Percentiles rank a stretch among this genome's conserved stretches.
These are phyloP conservation scores for Malus asiatica DNA, from an alignment of 306 rosid species.

Conservation along the genomic window DNA sequence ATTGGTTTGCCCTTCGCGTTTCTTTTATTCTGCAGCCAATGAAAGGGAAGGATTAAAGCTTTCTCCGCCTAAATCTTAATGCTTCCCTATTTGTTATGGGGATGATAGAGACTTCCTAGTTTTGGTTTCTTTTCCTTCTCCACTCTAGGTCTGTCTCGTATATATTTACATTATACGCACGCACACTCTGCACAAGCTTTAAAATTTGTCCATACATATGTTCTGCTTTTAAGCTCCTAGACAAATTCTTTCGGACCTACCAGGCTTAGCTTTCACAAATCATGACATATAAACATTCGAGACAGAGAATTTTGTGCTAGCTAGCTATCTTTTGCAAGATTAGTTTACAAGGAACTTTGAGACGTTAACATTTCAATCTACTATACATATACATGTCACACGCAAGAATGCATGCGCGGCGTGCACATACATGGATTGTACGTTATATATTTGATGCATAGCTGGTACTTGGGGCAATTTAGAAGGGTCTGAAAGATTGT, in stretches of 20 bases:
- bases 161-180: neutral
- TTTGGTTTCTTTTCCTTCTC: constrained; percentile 2
- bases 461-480: neutral
- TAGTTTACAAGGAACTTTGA: too few relatives aligned
- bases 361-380: too few relatives aligned
- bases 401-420: too few relatives aligned
- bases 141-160: neutral
- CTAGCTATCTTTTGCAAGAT: neutral
- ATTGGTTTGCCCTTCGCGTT: neutral
- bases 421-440: neutral
- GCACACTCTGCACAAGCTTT: neutral
- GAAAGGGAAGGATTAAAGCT: neutral
- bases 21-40: neutral
- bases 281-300: neutral
- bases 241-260: neutral
- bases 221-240: neutral
- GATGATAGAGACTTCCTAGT: neutral
- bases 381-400: too few relatives aligned
- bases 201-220: neutral
- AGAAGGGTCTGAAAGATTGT: neutral
- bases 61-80: neutral
- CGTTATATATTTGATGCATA: neutral
- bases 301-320: neutral
- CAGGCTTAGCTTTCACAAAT: neutral
- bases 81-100: neutral